phyloP scores from a whole-genome alignment of 257 asterid species.

The Solanum bukasovii region DNA sequence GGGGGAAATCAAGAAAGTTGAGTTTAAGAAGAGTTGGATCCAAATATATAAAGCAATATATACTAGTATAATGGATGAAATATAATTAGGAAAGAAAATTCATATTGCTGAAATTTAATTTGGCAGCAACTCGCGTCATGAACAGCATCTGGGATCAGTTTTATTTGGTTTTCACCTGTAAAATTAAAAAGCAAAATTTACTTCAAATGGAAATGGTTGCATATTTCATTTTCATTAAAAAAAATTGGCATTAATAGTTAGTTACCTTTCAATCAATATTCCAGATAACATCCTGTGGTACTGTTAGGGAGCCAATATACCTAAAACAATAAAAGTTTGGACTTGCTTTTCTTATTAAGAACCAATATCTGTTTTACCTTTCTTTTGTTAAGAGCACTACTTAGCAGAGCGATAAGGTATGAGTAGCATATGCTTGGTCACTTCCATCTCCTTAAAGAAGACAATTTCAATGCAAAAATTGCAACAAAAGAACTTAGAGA shows the following conservation, averaged over 20 bases:
- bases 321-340: neutral
- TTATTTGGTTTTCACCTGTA: slow-evolving; percentile 49
- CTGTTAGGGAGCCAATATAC: neutral
- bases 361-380: neutral
- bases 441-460: neutral
- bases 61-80: neutral
- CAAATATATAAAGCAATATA: neutral
- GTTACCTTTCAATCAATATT: neutral
- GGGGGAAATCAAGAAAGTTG: neutral
- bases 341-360: neutral
- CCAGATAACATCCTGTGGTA: neutral
- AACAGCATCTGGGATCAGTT: slow-evolving; percentile 41
- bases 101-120: neutral
- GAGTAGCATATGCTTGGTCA: neutral
- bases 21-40: neutral
- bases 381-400: neutral
- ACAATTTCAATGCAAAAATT: neutral
- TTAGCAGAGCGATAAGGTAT: neutral
- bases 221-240: neutral
- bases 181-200: neutral
- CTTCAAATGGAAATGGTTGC: neutral
- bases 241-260: neutral
- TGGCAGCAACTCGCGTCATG: slow-evolving; percentile 32
- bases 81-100: neutral
- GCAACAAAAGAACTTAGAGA: neutral